phyloP scores from a whole-genome alignment of 2,329 filamentous ascomycete genomes.

The Colletotrichum destructivum region DNA sequence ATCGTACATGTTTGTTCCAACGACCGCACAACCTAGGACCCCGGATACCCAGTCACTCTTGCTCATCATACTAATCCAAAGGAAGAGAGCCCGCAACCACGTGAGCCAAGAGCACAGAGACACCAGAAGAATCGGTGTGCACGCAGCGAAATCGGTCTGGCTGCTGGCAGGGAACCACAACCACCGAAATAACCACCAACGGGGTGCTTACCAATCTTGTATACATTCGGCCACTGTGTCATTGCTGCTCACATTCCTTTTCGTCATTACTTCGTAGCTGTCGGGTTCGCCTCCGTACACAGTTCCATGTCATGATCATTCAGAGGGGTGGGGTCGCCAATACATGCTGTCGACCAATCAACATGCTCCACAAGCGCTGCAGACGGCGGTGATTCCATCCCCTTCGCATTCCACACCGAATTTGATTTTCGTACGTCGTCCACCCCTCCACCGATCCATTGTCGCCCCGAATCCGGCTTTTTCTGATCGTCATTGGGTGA shows the following conservation, averaged over 20 bases:
- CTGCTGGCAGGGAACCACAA: conserved; percentile 14
- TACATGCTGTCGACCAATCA: conserved; percentile 13
- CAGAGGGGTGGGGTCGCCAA: not conserved
- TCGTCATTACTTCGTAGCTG: conserved; percentile 12
- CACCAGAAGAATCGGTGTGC: not conserved
- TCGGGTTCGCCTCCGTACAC: conserved; percentile 19
- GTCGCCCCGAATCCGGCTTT: conserved; percentile 26
- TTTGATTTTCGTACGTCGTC: conserved; percentile 16
- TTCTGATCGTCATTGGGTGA: conserved; percentile 17
- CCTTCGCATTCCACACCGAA: conserved; percentile 10
- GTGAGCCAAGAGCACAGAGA: not conserved
- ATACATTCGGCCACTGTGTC: not conserved
- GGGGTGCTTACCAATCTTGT: conserved; percentile 6
- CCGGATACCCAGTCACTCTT: not conserved
- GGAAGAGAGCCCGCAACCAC: not conserved
- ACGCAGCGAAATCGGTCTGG: not conserved
- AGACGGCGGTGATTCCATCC: conserved; percentile 1
- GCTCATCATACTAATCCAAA: not conserved
- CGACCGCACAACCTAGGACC: conserved; percentile 14
- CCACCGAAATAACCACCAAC: not conserved
- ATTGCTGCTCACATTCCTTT: not conserved
- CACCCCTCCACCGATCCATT: conserved; percentile 3
- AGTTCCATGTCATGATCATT: conserved; percentile 22
- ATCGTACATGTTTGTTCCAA: conserved; percentile 38
- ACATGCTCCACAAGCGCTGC: conserved; percentile 4